phyloP scores from a whole-genome alignment of 192 early-diverging fungal species.

The Coemansia sp. region DNA sequence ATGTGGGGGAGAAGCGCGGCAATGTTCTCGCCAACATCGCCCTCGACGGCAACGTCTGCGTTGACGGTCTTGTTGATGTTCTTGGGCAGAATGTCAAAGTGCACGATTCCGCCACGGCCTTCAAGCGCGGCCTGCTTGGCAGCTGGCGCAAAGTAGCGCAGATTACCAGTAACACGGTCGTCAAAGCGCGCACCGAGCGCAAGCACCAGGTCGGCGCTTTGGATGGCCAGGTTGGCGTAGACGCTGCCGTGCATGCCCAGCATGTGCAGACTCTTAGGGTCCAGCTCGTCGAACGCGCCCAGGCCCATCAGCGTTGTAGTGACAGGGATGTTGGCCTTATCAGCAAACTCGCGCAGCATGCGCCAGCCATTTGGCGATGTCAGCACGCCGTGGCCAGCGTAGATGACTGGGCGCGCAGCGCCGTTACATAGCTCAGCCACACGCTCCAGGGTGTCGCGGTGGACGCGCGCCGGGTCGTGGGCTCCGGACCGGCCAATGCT shows the following conservation, averaged over 20 bases:
- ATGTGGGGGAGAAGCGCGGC: slow-evolving; percentile 78
- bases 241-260: slow-evolving; percentile 98
- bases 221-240: slow-evolving; percentile 98
- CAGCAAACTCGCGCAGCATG: slow-evolving; percentile 81
- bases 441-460: slow-evolving; percentile 62
- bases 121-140: slow-evolving; percentile 86
- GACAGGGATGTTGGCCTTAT: slow-evolving; percentile 91
- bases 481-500: slow-evolving; percentile 59
- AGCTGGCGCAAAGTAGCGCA: slow-evolving; percentile 91
- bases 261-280: slow-evolving; percentile 93
- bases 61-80: slow-evolving; percentile 99
- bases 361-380: slow-evolving; percentile 79
- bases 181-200: slow-evolving; percentile 98
- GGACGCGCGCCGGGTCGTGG: slow-evolving; percentile 57
- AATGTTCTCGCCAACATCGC: slow-evolving; percentile 92
- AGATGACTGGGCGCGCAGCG: slow-evolving; percentile 91
- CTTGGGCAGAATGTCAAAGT: slow-evolving; percentile 99
- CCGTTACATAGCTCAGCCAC: slow-evolving; percentile 85
- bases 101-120: slow-evolving; percentile 92
- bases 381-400: slow-evolving; percentile 93
- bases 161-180: slow-evolving; percentile 94
- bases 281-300: slow-evolving; percentile 91
- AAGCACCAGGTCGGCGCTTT: slow-evolving; percentile 93
- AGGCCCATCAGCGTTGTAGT: slow-evolving; percentile 95
- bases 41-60: slow-evolving; percentile 89